Evolutionary conservation across 768 basidiomycete species (phyloP), one percentile per base, ranked within the genome.

Genomic region (Leucogyrophana mollusca): DNA sequence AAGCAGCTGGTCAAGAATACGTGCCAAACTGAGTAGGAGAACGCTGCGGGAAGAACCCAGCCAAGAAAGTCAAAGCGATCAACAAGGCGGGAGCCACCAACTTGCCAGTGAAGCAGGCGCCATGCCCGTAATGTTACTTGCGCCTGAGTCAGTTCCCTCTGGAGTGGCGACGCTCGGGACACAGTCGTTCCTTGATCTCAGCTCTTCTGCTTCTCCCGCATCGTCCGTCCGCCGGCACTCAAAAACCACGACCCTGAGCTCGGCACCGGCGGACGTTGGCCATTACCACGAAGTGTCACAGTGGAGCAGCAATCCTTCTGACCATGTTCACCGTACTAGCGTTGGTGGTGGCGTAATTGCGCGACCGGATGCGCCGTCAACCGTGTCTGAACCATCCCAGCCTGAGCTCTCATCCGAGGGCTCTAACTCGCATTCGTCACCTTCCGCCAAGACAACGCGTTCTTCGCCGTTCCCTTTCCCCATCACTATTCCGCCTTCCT

Each of bases 391-490:
- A 24, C 55, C 58, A 36, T 67, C 64, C 36, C 51, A 53, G 4
- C 44, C 20, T 5, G 43, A 20, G 22, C 30, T 43, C 14, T 54
- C 65, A 7, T 65, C 65, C 13, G 56, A 57, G 13, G 39, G 46
- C 39, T 61, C 65, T 4, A 57, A 48, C 8, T 11, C 43, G 34
- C 48, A 43, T 22, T 52, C 53, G 6, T 39, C n/a, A 10, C 58
- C 56, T 10, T 54, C 62, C 36, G 48, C 32, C 17, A 53, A 38
- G n/a, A 56, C 62, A 21, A 46, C 50, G 10, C 50, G 50, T 21
- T 58, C 63, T n/a, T 54, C 55, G 9, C 32, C 56, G 11, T 77
- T 77, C 52, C 74, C 73, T 5, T 75, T 76, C 46, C 72, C 75
- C 21, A 58, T 77, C 25, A 67, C 73, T 7, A 68, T 79, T 7